Base-by-base conservation (phyloP, 306 rosid genomes). In the Alnus rubra region DNA sequence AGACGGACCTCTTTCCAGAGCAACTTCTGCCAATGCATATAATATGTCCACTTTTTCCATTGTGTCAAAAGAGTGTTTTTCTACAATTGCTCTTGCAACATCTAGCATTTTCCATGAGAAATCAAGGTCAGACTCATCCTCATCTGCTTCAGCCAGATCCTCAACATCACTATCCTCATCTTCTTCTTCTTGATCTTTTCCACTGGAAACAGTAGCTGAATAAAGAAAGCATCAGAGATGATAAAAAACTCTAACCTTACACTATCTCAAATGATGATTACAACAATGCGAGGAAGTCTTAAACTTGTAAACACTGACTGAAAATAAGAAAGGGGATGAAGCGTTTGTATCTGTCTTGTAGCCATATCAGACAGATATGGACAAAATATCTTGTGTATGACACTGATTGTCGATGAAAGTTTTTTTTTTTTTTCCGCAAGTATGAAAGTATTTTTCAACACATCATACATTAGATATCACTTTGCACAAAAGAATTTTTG, bases 81-180 rank as follows among this genome's bases (percentile, higher is more conserved):
- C 99, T 75, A 82, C 92, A 78, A 95, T 95, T 73, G 97, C 99
- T 89, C 99, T 88, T 0, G 98, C 99, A 85, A 95, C 80, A 83
- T 95, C 99, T 52, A 95, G 93, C 97, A 91, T 95, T 88, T 95
- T 95, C 99, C 99, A 95, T 69, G 99, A 96, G 81, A 95, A 87
- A 76, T 91, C 99, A 81, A 95, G 91, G 89, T 95, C 99, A 74
- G 93, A 82, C 63, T 95, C 99, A 52, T 91, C 99, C 80, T 95
- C 97, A 79, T 95, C 99, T 68, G 85, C 97, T 84, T 91, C 97
- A 76, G 89, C 92, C 71, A 90, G 78, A 67, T 91, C 93, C 58
- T 92, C 98, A 60, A 71, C 83, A 73, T 91, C 99, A 79, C 96
- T 91, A 49, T 67, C 88, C 52, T 77, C 92, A 55, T 77, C 89